Evolutionary conservation across 164 flowering plant genomes (phyloP).

Genomic region (Magnolia officinalis): DNA sequence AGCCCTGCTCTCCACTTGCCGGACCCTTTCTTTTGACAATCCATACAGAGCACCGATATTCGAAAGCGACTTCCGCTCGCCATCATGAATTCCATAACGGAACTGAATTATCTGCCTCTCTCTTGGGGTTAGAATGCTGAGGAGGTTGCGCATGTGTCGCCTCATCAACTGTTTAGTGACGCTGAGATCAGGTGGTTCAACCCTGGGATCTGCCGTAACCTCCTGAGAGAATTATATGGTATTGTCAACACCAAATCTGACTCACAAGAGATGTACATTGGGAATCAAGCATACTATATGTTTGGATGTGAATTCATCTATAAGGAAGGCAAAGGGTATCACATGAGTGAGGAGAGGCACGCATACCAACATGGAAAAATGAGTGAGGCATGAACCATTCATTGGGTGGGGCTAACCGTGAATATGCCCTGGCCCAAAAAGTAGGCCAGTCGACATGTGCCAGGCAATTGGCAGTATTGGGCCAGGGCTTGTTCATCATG

Average conservation of each 20-base stretch:
- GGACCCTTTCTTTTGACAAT: conserved; percentile 74
- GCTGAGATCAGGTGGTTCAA: conserved; percentile 54
- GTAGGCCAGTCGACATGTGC: background rate
- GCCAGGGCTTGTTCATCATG: too few relatives aligned
- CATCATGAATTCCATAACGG: conserved; percentile 70
- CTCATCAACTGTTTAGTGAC: conserved; percentile 74
- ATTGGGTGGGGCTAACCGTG: background rate
- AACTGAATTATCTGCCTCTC: conserved; percentile 62
- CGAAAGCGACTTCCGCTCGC: conserved; percentile 40
- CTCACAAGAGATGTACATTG: background rate
- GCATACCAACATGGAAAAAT: background rate
- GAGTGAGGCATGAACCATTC: background rate
- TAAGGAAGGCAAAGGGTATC: background rate
- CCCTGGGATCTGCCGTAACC: conserved; percentile 61
- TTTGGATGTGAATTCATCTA: background rate
- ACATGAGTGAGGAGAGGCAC: too few relatives aligned
- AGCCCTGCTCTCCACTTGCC: conserved; percentile 77
- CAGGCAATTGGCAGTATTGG: too few relatives aligned
- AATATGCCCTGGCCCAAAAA: background rate
- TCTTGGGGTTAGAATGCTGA: conserved; percentile 51
- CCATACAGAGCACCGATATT: conserved; percentile 60
- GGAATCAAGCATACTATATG: background rate
- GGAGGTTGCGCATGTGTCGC: conserved; percentile 59
- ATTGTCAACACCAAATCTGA: background rate
- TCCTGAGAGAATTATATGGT: conserved; percentile 47